Evolutionary conservation across 192 early-diverging fungal species (phyloP), one percentile per base, ranked within the genome.

Genomic region (Linderina pennispora): DNA sequence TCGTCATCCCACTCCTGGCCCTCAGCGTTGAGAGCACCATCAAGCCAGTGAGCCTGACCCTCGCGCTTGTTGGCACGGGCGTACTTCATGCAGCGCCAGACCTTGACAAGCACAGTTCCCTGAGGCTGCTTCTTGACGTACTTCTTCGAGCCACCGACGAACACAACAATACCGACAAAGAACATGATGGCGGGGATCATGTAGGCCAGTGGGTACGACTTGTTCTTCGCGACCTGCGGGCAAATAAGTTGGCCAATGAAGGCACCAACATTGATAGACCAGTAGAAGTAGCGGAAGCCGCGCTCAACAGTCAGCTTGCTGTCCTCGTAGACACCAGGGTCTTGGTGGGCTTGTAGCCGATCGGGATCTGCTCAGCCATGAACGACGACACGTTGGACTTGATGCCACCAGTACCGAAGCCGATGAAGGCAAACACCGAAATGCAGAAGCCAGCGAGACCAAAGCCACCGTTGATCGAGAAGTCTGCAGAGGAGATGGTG

Each of bases 201-300:
- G 53, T 65, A 85, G 9, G 83, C 80, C 10, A 74, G 44, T 48
- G 79, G 69, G 52, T 78, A 85, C 35, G 70, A 68, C 36, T 67
- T 39, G 61, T 80, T 59, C 62, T 80, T 82, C 43, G 81, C 81
- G 0, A 79, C 42, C 37, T 50, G 52, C 53, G 75, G 50, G 77
- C 79, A 35, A 55, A 79, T 21, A 65, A 74, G 43, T 71, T 81
- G 42, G 74, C 75, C 53, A 59, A 80, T 22, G 40, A 88, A 66
- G 18, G 78, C 73, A 26, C 86, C 86, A 20, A 85, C 19, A 54
- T 85, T 86, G 50, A 88, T 84, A 26, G 78, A 70, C 71, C 75
- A 78, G 50, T 61, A 61, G 26, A 61, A 61, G 40, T 61, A 61
- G 28, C 50, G 49, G 45, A 61, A 53, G 1, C 50, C 50, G 26